Conservation (phyloP, 768 basidiomycete species). For the Auriscalpium vulgare region DNA sequence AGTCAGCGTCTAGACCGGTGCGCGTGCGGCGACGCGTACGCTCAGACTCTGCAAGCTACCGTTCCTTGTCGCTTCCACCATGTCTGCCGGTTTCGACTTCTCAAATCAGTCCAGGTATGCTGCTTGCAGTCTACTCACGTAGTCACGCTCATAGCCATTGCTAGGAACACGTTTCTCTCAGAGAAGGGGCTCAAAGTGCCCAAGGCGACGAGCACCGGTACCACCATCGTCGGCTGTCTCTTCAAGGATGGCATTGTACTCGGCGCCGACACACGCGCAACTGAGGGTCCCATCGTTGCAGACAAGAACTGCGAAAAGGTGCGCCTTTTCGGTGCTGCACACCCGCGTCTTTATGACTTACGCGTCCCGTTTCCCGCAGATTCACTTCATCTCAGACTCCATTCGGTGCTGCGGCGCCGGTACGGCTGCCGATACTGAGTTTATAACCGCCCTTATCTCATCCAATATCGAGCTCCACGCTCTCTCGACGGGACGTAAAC, state of each 20-base stretch:
- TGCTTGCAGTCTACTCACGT: background rate
- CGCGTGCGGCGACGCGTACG: conserved; percentile 10
- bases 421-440: conserved; percentile 98
- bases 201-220: conserved; percentile 88
- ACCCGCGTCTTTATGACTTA: background rate
- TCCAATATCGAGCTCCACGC: conserved; percentile 94
- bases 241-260: conserved; percentile 90
- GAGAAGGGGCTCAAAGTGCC: conserved; percentile 68
- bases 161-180: conserved; percentile 64
- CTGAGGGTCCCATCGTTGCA: conserved; percentile 88
- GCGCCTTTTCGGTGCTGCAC: conserved; percentile 4
- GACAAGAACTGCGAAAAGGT: conserved; percentile 99
- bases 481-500: conserved; percentile 84
- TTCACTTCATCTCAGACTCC: conserved; percentile 92
- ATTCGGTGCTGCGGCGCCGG: conserved; percentile 98
- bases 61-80: conserved; percentile 15
- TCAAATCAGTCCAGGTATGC: conserved; percentile 63
- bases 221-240: conserved; percentile 95
- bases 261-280: conserved; percentile 95
- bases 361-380: conserved; percentile 39
- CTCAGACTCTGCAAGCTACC: background rate
- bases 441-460: conserved; percentile 88
- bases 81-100: conserved; percentile 64
- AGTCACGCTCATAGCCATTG: background rate
- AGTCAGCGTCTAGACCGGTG: background rate